These are phyloP conservation scores for Globisporangium parvum DNA, from an alignment of 352 stramenopile genomes.

Conservation along the genomic window DNA sequence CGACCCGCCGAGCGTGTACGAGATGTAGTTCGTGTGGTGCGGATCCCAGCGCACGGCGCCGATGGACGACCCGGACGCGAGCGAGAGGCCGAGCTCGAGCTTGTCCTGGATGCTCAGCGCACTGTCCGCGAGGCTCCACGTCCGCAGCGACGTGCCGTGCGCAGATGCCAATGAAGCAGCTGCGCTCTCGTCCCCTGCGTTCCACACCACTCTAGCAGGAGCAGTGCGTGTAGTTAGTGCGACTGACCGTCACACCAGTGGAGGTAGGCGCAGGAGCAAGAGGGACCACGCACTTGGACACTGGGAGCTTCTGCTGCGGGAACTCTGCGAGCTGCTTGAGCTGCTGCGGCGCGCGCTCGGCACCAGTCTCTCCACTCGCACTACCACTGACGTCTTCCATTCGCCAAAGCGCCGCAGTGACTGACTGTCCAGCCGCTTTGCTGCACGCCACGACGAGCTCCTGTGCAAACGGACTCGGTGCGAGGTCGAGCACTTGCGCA, in stretches of 20 bases:
- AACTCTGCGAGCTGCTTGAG: constrained; percentile 31
- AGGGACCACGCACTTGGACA: constrained; percentile 29
- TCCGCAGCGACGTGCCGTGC: constrained; percentile 40
- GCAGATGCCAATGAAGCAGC: constrained; percentile 26
- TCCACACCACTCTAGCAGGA: constrained; percentile 37
- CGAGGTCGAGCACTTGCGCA: constrained; percentile 43
- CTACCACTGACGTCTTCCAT: constrained; percentile 21
- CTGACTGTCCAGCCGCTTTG: constrained; percentile 29
- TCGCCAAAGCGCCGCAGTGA: constrained; percentile 43
- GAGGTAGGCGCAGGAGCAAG: neutral
- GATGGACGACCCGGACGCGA: constrained; percentile 23
- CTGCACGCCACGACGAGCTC: constrained; percentile 50
- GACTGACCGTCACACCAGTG: neutral
- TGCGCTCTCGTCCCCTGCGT: constrained; percentile 15
- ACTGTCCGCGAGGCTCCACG: constrained; percentile 43
- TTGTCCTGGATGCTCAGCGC: constrained; percentile 30
- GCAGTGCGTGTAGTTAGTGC: too few relatives aligned
- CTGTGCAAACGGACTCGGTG: constrained; percentile 38
- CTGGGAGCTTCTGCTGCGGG: constrained; percentile 33
- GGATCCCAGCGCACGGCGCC: constrained; percentile 73
- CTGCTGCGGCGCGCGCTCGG: constrained; percentile 19
- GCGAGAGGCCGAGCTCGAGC: constrained; percentile 45
- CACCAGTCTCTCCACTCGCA: constrained; percentile 8
- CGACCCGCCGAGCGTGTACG: constrained; percentile 49
- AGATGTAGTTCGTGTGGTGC: constrained; percentile 63